Evolutionary conservation across 805 yeast genomes (phyloP), one percentile per base, ranked within the genome.

Genomic region (Ogataea kodamae): DNA sequence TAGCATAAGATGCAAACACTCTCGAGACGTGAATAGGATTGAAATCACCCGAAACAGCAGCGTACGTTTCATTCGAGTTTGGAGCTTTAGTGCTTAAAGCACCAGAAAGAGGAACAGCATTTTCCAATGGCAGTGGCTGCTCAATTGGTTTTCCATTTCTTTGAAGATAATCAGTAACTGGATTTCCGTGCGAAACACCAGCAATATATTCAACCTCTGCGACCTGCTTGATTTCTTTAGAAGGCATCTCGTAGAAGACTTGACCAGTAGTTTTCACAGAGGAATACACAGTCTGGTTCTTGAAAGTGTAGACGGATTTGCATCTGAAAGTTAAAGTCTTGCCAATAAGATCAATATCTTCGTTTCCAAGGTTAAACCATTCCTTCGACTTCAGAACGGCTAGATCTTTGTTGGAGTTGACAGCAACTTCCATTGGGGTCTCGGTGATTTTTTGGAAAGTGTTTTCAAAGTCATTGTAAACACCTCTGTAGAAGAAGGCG

Each of bases 1-100:
- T 78, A 27, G 96, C 97, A 59, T 92, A 92, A 43, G 78, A 73
- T 37, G 98, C 89, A 65, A 92, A 92, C 32, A 87, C 92, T 59
- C 95, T 81, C 21, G 95, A 84, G 42, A 94, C 97, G 61, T 92
- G 99, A 53, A 92, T 92, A 43, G 99, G 98, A 65, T 92, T 92
- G 78, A 76, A 90, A 65, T 92, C 99, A 59, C 97, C 97, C 43
- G 97, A 90, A 25, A 92, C 97, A 58, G 78, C 84, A 45, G 96
- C 98, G 58, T 92, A 92, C 17, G 95, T 86, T 68, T 87, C 97
- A 63, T 92, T 92, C 36, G 96, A 82, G 44, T 88, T 84, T 57
- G 99, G 99, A 27, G 97, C 84, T 61, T 85, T 85, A 5, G 81
- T 70, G 26, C 73, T 62, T 49, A 76, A 70, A 50, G 75, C 76